Evolutionary conservation across 257 asterid species (phyloP), one percentile per base, ranked within the genome.

Genomic region (Cordia subcordata): DNA sequence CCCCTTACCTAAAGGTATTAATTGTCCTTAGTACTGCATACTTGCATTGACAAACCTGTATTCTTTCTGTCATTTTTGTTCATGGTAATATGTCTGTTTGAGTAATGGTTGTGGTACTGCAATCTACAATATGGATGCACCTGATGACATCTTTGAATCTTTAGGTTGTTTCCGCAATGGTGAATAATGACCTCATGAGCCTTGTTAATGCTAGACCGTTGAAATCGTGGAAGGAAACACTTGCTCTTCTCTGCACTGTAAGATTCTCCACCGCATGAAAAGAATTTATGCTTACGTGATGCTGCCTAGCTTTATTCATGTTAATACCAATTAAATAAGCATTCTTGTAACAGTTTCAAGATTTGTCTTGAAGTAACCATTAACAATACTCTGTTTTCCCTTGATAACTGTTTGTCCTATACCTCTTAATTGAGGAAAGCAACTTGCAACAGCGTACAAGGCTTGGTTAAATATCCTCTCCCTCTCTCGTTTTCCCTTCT

Each of bases 161-260:
- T 21, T 62, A 72, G 72, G 66, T 72, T 40, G 69, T 72, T 76
- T 71, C 90, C 54, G 94, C 99, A 35, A 84, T 88, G 89, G 96
- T 92, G 45, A 88, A 88, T 80, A 83, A 79, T 75, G 99, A 92
- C 71, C 78, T 92, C 22, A 79, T 81, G 82, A 88, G 96, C 91
- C 77, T 92, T 72, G 96, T 86, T 54, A 84, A 84, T 49, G 72
- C 82, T 46, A 75, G 99, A 61, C 99, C 99, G 52, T 72, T 88
- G 77, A 88, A 85, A 62, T 82, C 94, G 44, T 92, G 98, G 98
- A 92, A 86, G 83, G 98, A 92, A 82, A 92, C 98, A 59, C 90
- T 92, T 63, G 96, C 95, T 60, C 95, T 88, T 67, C 81, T 88
- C 53, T 92, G 99, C 77, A 76, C 95, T 44, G 99, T 92, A 73